Percentiles rank a stretch among this genome's conserved stretches.
phyloP scores from a whole-genome alignment of 2,329 filamentous ascomycete genomes.

The Colletotrichum coccodes region DNA sequence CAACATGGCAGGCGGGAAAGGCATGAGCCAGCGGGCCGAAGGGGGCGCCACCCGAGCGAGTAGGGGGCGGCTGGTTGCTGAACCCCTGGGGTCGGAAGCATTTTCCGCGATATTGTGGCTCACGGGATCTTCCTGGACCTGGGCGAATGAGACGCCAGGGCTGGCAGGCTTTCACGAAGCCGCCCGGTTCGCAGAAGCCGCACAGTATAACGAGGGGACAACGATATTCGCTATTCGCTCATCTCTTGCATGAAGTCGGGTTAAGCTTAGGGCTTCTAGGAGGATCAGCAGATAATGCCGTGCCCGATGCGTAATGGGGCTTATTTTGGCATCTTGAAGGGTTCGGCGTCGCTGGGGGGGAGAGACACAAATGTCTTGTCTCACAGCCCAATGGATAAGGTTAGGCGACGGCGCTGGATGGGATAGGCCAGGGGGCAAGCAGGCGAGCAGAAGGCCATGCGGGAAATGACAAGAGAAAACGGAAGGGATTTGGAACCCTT shows the following conservation, averaged over 20 bases:
- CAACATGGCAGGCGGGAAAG: constrained; percentile 7
- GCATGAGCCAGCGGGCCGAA: constrained; percentile 27
- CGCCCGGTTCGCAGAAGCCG: background rate
- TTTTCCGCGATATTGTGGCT: constrained; percentile 20
- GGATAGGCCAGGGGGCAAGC: background rate
- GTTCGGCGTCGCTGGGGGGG: constrained; percentile 8
- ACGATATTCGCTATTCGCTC: background rate
- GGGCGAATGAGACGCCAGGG: constrained; percentile 2
- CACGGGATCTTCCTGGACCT: constrained; percentile 15
- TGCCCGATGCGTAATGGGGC: background rate
- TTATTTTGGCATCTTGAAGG: background rate
- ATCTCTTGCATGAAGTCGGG: constrained; percentile 26
- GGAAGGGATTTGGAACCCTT: constrained; percentile 3
- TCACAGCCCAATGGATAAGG: background rate
- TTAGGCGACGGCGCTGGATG: background rate
- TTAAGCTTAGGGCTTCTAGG: constrained; percentile 20
- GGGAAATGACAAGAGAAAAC: constrained; percentile 18
- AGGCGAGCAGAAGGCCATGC: background rate
- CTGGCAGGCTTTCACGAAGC: background rate
- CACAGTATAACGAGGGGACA: background rate
- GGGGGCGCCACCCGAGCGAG: constrained; percentile 34
- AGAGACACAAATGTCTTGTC: constrained; percentile 7
- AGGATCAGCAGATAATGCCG: background rate
- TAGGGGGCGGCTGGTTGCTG: constrained; percentile 45
- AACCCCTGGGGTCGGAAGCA: constrained; percentile 18